These are phyloP conservation scores for Ustilago xerochloae DNA, from an alignment of 1,284 basidiomycete species.

Conservation along the genomic window DNA sequence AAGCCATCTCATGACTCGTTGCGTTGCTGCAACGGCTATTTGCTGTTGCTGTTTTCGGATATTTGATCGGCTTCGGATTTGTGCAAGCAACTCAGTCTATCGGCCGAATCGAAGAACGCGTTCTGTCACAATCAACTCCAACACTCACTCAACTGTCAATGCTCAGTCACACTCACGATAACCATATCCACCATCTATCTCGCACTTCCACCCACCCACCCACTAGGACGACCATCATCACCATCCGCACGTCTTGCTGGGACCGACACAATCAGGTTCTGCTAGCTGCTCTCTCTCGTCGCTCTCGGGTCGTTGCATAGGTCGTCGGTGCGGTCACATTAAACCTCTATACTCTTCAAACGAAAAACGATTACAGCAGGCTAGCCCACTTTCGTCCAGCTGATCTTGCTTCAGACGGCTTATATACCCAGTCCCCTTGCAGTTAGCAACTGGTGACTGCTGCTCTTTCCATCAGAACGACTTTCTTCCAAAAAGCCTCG, in stretches of 20 bases:
- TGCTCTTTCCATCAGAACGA: too few species aligned
- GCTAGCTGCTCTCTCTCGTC: background rate
- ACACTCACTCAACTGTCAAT: constrained; percentile 7
- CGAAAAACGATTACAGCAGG: background rate
- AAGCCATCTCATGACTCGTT: constrained; percentile 24
- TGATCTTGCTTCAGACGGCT: background rate
- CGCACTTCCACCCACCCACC: background rate
- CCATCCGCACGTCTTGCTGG: background rate
- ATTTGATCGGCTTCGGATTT: constrained; percentile 16
- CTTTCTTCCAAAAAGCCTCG: background rate
- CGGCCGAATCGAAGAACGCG: constrained; percentile 45
- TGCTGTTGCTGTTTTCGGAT: constrained; percentile 30
- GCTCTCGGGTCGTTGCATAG: background rate
- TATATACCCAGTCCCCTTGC: background rate
- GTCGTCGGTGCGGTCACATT: constrained; percentile 8
- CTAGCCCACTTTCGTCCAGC: background rate
- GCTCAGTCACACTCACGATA: background rate
- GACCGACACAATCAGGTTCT: background rate
- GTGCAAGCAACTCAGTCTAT: background rate
- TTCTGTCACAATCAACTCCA: background rate
- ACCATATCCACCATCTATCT: constrained; percentile 6
- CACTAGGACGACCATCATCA: constrained; percentile 3
- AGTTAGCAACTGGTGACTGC: too few species aligned
- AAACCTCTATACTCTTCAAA: background rate
- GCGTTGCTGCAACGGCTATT: constrained; percentile 16